Evolutionary conservation across 2,329 filamentous ascomycete genomes (phyloP), one percentile per base, ranked within the genome.

Genomic region (Nemania sp.): DNA sequence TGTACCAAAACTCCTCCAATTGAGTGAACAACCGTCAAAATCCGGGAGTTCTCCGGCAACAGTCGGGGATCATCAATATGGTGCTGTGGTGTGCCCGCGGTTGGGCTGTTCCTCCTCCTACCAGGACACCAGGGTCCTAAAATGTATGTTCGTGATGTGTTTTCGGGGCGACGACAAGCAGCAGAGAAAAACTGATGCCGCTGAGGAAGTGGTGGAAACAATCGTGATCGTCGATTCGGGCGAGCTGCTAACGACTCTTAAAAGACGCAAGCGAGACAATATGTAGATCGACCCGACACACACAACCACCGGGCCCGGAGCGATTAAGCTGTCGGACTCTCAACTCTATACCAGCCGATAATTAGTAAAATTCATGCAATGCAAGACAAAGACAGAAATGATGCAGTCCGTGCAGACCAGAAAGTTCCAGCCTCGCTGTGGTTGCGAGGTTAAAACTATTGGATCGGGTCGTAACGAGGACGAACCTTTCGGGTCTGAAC

Each of bases 401-500:
- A n/a, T 7, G 25, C 25, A 29, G 25, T 4, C 25, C 25, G 25
- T 29, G 25, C 25, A 29, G 3, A 7, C 7, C 4, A 29, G 25
- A 7, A 7, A 29, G 25, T 29, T 4, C 7, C 3, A 7, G 7
- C 25, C 25, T 29, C 7, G 25, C 25, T 29, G 25, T n/a, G n/a
- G n/a, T 29, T 29, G 25, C 25, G 25, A 29, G 3, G 25, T 29
- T 7, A 29, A n/a, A 29, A 29, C 25, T 29, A 29, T 29, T 7
- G 7, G 25, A 29, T 29, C 25, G 7, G 25, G 25, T 29, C 7
- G 7, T 29, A n/a, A n/a, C n/a, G 4, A 29, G 7, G 25, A 67
- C 55, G 59, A 67, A 56, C 70, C 73, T 73, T 71, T 65, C 66
- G 57, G 32, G 65, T 74, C 72, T 70, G 57, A 67, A 67, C 70